Evolutionary conservation across 1,284 basidiomycete genomes (phyloP).

Genomic region (Tilletia walkeri): DNA sequence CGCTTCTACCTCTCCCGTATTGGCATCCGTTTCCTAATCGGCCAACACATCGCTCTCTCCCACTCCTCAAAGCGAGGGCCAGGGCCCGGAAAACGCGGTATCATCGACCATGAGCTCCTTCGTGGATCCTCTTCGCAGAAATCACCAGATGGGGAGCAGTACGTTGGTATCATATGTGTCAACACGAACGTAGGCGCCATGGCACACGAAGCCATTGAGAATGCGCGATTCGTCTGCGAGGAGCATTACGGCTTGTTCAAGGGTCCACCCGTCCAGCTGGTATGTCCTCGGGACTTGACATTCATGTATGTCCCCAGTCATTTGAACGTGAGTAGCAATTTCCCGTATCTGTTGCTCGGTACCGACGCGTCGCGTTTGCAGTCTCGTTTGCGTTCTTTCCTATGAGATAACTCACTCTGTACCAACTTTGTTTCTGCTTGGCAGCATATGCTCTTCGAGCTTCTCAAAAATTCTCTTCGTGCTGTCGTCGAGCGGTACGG

Average conservation of each 20-base stretch:
- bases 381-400: background rate
- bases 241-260: constrained; percentile 88
- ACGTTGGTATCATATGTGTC: constrained; percentile 98
- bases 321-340: constrained; percentile 52
- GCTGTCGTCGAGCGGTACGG: constrained; percentile 93
- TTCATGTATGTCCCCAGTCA: constrained; percentile 98
- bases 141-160: constrained; percentile 61
- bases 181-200: constrained; percentile 63
- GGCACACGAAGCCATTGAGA: constrained; percentile 91
- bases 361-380: constrained; percentile 4
- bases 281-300: constrained; percentile 80
- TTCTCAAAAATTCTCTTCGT: constrained; percentile 96
- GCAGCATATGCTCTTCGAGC: constrained; percentile 89
- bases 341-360: background rate
- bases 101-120: constrained; percentile 4
- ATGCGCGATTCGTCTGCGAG: constrained; percentile 95
- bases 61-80: constrained; percentile 21
- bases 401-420: constrained; percentile 1
- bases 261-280: constrained; percentile 91
- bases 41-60: constrained; percentile 55
- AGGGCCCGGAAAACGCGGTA: background rate
- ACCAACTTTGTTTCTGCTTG: constrained; percentile 11
- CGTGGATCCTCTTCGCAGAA: constrained; percentile 29
- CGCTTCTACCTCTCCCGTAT: constrained; percentile 97
- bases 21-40: constrained; percentile 59